phyloP scores from a whole-genome alignment of 306 rosid genomes.

The Vachellia collinsii region DNA sequence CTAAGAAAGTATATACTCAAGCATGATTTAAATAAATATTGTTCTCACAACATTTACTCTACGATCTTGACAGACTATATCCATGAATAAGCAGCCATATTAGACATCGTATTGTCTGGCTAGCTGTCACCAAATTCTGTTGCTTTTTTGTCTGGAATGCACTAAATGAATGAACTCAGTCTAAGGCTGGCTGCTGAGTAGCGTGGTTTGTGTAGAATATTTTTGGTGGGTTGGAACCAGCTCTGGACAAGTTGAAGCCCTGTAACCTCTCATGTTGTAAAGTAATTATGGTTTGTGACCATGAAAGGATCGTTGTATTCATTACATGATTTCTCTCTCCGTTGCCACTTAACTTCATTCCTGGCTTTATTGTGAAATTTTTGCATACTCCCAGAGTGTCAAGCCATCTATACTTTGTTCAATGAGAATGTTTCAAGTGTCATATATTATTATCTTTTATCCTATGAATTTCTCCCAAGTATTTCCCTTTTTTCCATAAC shows the following conservation, averaged over 20 bases:
- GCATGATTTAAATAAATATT: background rate
- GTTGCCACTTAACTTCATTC: conserved; percentile 24
- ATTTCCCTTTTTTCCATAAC: too few species aligned
- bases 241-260: conserved; percentile 25
- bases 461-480: too few species aligned
- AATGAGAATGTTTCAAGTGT: too few species aligned
- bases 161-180: conserved; percentile 33
- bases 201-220: conserved; percentile 50
- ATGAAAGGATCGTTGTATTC: conserved; percentile 10
- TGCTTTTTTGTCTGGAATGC: conserved; percentile 36
- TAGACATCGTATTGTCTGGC: conserved; percentile 33
- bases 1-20: background rate
- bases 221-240: conserved; percentile 36
- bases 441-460: too few species aligned
- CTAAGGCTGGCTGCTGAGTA: conserved; percentile 40
- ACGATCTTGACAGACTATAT: conserved; percentile 48
- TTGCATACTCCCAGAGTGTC: too few species aligned
- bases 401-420: too few species aligned
- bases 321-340: background rate
- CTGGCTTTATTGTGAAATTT: conserved; percentile 8
- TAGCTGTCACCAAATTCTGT: conserved; percentile 35
- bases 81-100: conserved; percentile 31
- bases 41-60: conserved; percentile 10
- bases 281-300: conserved; percentile 30
- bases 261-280: conserved; percentile 36